Conservation (phyloP, 2,329 filamentous ascomycete genomes). For the Colletotrichum sp. region DNA sequence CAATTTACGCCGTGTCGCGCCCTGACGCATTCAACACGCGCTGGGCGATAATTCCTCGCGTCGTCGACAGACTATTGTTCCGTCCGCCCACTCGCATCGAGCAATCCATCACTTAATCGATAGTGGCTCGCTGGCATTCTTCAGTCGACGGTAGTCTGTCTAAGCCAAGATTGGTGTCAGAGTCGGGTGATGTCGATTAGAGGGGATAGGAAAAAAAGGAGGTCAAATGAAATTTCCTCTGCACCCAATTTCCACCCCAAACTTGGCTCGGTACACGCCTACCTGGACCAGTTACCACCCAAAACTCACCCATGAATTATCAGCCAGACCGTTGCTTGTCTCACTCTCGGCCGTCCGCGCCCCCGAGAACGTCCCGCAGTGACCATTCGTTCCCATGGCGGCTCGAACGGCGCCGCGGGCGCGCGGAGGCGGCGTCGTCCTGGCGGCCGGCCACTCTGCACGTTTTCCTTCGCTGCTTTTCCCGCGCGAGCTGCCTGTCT, state of each 20-base stretch:
- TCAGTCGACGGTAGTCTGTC: not conserved
- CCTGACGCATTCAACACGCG: not conserved
- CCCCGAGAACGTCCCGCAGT: not conserved
- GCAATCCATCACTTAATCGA: not conserved
- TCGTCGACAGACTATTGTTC: not conserved
- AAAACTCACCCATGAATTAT: not conserved
- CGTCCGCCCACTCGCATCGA: not conserved
- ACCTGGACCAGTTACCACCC: not conserved
- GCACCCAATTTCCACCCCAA: not conserved
- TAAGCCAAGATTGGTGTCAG: not conserved
- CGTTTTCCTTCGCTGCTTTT: not conserved
- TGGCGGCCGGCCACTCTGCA: not conserved
- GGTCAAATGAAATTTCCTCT: not conserved
- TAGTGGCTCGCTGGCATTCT: not conserved
- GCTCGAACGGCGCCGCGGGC: not conserved
- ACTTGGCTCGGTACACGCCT: not conserved
- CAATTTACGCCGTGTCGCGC: slow-evolving; percentile 16
- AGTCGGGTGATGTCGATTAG: not conserved
- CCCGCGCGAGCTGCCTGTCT: not conserved
- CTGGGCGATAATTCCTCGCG: not conserved
- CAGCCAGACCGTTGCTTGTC: slow-evolving; percentile 3
- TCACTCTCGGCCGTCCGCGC: not conserved
- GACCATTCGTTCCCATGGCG: not conserved
- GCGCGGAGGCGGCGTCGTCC: not conserved
- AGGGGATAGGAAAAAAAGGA: not conserved